These are phyloP conservation scores for Hymenoscyphus infarciens DNA, from an alignment of 2,329 filamentous ascomycete species.

Conservation along the genomic window DNA sequence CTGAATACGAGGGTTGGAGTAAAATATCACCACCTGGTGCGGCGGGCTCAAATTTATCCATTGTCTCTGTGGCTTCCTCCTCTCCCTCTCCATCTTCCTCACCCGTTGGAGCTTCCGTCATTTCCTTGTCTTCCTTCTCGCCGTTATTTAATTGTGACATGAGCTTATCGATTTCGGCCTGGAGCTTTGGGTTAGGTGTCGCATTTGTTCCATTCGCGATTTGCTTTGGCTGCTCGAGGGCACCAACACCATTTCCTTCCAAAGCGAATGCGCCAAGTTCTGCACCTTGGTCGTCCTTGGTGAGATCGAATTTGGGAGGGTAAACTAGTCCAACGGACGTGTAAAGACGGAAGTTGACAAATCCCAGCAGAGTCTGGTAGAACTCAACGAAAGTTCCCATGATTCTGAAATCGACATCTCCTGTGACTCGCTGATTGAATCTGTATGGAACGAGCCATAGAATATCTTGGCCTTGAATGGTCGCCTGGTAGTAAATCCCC, in stretches of 20 bases:
- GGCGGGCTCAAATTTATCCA: slow-evolving; percentile 88
- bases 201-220: slow-evolving; percentile 48
- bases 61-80: slow-evolving; percentile 53
- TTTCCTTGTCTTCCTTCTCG: slow-evolving; percentile 42
- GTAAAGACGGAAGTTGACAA: slow-evolving; percentile 94
- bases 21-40: slow-evolving; percentile 83
- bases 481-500: slow-evolving; percentile 98
- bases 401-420: slow-evolving; percentile 95
- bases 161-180: slow-evolving; percentile 65
- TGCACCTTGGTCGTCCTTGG: slow-evolving; percentile 83
- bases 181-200: slow-evolving; percentile 58
- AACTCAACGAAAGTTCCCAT: slow-evolving; percentile 99
- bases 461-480: slow-evolving; percentile 93
- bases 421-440: slow-evolving; percentile 92
- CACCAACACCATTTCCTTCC: slow-evolving; percentile 66
- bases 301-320: slow-evolving; percentile 86
- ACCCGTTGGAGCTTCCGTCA: slow-evolving; percentile 42
- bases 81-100: slow-evolving; percentile 35
- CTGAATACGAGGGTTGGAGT: slow-evolving; percentile 68
- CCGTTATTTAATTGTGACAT: slow-evolving; percentile 62
- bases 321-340: slow-evolving; percentile 89
- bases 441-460: slow-evolving; percentile 97
- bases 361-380: slow-evolving; percentile 92
- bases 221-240: slow-evolving; percentile 50
- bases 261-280: slow-evolving; percentile 90